phyloP scores from a whole-genome alignment of 2,329 filamentous ascomycete species.

The Dothiorella sarmentorum region DNA sequence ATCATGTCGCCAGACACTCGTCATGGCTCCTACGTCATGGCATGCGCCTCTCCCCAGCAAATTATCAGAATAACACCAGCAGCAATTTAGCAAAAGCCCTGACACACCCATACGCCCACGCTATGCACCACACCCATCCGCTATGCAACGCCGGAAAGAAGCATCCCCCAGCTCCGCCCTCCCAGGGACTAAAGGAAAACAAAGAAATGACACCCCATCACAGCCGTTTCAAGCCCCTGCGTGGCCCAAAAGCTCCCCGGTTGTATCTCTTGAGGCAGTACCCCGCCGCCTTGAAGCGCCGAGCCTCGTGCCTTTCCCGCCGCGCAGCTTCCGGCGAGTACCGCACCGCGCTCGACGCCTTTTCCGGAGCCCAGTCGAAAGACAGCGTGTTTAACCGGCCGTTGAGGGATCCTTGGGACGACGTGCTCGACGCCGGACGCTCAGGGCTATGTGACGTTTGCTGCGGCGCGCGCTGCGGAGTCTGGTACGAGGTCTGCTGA shows the following conservation, averaged over 20 bases:
- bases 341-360: slow-evolving; percentile 27
- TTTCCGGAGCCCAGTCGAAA: slow-evolving; percentile 21
- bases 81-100: not conserved
- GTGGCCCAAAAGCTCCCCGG: slow-evolving; percentile 35
- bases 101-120: slow-evolving; percentile 6
- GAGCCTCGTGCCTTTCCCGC: slow-evolving; percentile 33
- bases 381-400: slow-evolving; percentile 19
- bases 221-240: slow-evolving; percentile 32
- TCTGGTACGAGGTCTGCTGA: slow-evolving; percentile 27
- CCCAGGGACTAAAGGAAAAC: not conserved
- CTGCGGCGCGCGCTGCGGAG: slow-evolving; percentile 25
- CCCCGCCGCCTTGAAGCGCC: slow-evolving; percentile 32
- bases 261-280: slow-evolving; percentile 36
- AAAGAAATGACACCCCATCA: slow-evolving; percentile 21
- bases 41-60: not conserved
- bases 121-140: slow-evolving; percentile 7
- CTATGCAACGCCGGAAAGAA: not conserved
- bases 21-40: not conserved
- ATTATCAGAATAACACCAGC: not conserved
- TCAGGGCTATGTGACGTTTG: slow-evolving; percentile 23
- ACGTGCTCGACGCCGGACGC: slow-evolving; percentile 31
- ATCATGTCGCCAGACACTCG: not conserved
- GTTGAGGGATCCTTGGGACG: slow-evolving; percentile 29
- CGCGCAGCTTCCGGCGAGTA: slow-evolving; percentile 28
- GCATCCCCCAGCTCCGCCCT: not conserved